phyloP scores from a whole-genome alignment of 148 eudicot species.

The Rhododendron ferrugineum region DNA sequence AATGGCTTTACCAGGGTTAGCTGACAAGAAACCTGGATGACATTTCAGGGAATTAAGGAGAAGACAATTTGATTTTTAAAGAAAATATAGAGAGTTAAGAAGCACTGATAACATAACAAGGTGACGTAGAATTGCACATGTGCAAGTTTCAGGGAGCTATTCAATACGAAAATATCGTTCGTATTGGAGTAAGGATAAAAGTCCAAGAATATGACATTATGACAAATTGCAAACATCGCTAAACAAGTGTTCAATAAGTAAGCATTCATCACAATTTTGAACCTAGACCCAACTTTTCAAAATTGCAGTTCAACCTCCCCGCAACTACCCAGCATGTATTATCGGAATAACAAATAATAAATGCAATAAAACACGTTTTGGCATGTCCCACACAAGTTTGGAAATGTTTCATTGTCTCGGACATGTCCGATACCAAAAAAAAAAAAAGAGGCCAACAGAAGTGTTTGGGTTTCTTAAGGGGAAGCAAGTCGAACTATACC shows the following conservation, averaged over 20 bases:
- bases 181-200: background rate
- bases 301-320: background rate
- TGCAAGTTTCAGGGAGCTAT: background rate
- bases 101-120: background rate
- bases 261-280: background rate
- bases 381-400: background rate
- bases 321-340: background rate
- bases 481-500: background rate
- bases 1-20: background rate
- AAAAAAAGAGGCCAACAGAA: background rate
- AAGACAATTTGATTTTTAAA: background rate
- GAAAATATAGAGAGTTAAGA: too few relatives aligned
- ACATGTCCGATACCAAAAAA: background rate
- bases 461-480: background rate
- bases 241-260: background rate
- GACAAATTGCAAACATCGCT: background rate
- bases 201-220: background rate
- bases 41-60: background rate
- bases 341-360: background rate
- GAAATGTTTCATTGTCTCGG: background rate
- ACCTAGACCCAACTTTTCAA: background rate
- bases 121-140: background rate
- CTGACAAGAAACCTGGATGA: background rate
- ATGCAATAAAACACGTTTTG: too few relatives aligned
- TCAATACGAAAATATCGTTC: background rate